Evolutionary conservation across 1,139 yeast genomes (phyloP).

Genomic region (Blastobotrys petasosporus): DNA sequence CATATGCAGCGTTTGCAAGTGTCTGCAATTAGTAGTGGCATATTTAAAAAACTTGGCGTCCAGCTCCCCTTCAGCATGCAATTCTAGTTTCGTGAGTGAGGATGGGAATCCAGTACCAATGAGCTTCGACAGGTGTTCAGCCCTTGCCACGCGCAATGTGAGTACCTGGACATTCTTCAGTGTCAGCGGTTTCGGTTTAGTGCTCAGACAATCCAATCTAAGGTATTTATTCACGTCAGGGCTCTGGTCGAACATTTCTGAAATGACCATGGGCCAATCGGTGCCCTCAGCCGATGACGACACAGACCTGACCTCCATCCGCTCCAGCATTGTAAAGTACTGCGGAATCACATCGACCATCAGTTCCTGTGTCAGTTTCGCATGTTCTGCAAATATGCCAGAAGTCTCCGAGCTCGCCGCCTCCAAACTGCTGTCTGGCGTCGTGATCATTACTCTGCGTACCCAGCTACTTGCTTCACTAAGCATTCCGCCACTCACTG

Average conservation of each 20-base stretch:
- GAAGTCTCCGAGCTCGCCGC: conserved; percentile 1
- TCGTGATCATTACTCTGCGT: conserved; percentile 4
- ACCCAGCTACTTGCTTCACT: conserved; percentile 6
- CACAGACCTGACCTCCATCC: conserved; percentile 3
- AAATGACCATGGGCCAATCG: conserved; percentile 7
- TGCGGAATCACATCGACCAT: conserved; percentile 10
- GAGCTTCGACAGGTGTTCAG: background rate
- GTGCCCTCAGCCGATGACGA: background rate
- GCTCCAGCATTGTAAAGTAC: conserved; percentile 7
- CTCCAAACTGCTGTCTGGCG: conserved; percentile 9
- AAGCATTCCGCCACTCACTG: conserved; percentile 4
- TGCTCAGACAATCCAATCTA: conserved; percentile 2
- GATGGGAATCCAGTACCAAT: conserved; percentile 5
- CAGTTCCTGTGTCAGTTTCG: background rate
- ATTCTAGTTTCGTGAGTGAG: conserved; percentile 1
- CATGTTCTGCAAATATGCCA: background rate
- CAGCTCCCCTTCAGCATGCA: conserved; percentile 1
- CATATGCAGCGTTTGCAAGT: conserved; percentile 2
- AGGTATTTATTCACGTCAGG: conserved; percentile 5
- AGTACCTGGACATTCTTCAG: conserved; percentile 5
- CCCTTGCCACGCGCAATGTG: background rate
- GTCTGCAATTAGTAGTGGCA: conserved; percentile 3
- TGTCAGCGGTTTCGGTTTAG: conserved; percentile 1
- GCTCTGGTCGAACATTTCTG: conserved; percentile 9
- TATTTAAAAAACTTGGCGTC: conserved; percentile 7